These are phyloP conservation scores for Geosmithia flava DNA, from an alignment of 2,329 filamentous ascomycete genomes.

Conservation along the genomic window DNA sequence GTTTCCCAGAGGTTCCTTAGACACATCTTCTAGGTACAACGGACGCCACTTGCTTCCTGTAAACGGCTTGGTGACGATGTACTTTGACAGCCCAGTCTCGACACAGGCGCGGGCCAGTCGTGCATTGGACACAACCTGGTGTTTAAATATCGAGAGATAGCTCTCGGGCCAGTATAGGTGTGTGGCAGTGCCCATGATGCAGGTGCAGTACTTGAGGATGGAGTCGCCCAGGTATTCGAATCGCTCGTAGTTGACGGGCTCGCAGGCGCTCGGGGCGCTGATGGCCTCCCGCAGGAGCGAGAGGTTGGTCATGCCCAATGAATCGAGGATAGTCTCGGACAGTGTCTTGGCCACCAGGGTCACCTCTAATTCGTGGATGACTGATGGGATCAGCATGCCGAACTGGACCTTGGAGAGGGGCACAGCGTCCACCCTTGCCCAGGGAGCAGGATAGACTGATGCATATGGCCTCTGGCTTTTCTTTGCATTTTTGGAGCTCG, in stretches of 20 bases:
- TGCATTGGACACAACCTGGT: conserved; percentile 60
- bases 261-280: conserved; percentile 47
- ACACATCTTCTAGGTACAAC: conserved; percentile 34
- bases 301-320: conserved; percentile 38
- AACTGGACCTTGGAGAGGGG: conserved; percentile 32
- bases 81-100: conserved; percentile 54
- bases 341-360: conserved; percentile 51
- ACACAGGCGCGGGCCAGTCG: conserved; percentile 56
- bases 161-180: conserved; percentile 61
- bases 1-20: conserved; percentile 7
- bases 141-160: conserved; percentile 56
- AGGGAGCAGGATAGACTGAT: conserved; percentile 28
- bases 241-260: conserved; percentile 61
- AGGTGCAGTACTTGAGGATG: conserved; percentile 63
- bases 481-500: conserved; percentile 1
- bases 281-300: conserved; percentile 56
- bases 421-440: conserved; percentile 37
- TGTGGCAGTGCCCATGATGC: conserved; percentile 47
- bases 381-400: conserved; percentile 56
- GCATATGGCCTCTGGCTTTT: conserved; percentile 27
- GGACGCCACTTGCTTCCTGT: conserved; percentile 63
- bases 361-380: conserved; percentile 58
- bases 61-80: conserved; percentile 57
- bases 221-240: conserved; percentile 83
- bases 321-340: conserved; percentile 17